These are phyloP conservation scores for Penicillium sp. DNA, from an alignment of 2,329 filamentous ascomycete species.

Conservation along the genomic window DNA sequence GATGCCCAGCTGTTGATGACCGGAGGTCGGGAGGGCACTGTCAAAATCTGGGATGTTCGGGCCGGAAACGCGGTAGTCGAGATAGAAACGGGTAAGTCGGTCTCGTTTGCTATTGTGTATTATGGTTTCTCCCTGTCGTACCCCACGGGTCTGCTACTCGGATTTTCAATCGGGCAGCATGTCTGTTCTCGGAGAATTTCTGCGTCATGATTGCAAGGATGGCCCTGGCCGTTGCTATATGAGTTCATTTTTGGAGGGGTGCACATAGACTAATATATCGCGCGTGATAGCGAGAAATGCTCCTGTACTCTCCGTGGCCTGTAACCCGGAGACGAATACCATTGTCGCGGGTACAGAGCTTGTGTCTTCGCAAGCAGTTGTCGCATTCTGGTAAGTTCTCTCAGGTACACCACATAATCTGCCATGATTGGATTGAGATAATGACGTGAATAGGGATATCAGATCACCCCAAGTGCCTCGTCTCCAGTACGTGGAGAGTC, in stretches of 20 bases:
- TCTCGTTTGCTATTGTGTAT: conserved; percentile 3
- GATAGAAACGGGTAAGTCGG: conserved; percentile 34
- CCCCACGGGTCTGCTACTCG: not conserved
- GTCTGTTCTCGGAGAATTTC: conserved; percentile 15
- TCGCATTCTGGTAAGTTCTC: conserved; percentile 42
- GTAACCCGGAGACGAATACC: conserved; percentile 42
- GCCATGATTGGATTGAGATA: not conserved
- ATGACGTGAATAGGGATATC: conserved; percentile 39
- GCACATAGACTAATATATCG: conserved; percentile 15
- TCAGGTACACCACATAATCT: not conserved
- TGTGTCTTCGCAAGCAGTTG: conserved; percentile 39
- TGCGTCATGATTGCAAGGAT: conserved; percentile 11
- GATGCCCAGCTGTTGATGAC: conserved; percentile 31
- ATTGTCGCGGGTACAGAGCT: conserved; percentile 55
- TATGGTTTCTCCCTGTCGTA: not conserved
- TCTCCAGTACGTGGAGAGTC: conserved; percentile 44
- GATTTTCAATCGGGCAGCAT: conserved; percentile 1
- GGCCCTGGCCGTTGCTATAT: not conserved
- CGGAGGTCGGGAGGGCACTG: conserved; percentile 39
- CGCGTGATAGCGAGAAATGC: conserved; percentile 42
- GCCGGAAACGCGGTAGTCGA: conserved; percentile 29
- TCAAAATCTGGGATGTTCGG: conserved; percentile 41
- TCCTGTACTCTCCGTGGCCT: conserved; percentile 51
- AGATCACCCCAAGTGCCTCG: conserved; percentile 35
- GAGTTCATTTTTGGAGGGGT: not conserved